Evolutionary conservation across 2,329 filamentous ascomycete genomes (phyloP).

Genomic region (Xylaria polymorpha): DNA sequence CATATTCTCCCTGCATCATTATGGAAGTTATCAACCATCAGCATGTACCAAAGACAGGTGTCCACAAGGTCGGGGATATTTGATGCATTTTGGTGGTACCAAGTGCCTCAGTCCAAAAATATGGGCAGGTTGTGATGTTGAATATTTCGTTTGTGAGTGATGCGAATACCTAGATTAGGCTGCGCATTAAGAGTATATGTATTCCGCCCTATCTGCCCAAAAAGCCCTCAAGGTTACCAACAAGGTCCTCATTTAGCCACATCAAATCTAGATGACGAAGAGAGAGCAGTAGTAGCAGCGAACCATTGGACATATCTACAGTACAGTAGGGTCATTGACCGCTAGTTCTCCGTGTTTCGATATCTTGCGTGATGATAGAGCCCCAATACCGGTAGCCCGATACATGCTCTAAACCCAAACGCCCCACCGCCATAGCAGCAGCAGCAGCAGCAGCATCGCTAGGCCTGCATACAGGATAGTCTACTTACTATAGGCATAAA

Average conservation of each 20-base stretch:
- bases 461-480: neutral
- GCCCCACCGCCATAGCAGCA: neutral
- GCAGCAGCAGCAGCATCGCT: neutral
- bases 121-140: neutral
- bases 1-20: neutral
- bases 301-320: constrained; percentile 9
- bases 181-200: constrained; percentile 17
- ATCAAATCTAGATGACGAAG: neutral
- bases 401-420: neutral
- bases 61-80: neutral
- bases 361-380: neutral
- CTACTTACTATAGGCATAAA: neutral
- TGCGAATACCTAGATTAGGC: neutral
- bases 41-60: constrained; percentile 1
- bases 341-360: neutral
- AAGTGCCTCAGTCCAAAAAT: neutral
- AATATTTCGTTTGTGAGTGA: neutral
- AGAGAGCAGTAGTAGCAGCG: neutral
- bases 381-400: constrained; percentile 6
- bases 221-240: constrained; percentile 36
- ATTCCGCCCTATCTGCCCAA: neutral
- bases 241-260: constrained; percentile 31
- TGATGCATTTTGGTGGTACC: neutral
- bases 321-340: neutral
- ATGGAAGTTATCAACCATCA: neutral